These are phyloP conservation scores for Biscutella laevigata DNA, from an alignment of 441 rosid genomes.

Conservation along the genomic window DNA sequence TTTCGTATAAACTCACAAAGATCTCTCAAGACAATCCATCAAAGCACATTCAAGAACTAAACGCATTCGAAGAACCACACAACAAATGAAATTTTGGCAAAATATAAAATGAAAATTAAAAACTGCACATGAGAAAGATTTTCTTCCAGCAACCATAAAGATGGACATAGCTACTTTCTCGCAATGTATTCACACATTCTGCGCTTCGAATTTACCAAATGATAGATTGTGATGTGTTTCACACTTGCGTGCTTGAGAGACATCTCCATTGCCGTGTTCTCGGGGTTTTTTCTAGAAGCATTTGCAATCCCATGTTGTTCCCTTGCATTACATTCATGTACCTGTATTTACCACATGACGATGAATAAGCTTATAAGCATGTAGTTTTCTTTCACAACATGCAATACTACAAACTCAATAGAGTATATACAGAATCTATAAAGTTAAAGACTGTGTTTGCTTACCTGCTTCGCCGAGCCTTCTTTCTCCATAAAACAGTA, in stretches of 20 bases:
- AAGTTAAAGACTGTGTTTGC: constrained; percentile 19
- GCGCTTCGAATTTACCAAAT: constrained; percentile 11
- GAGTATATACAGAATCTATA: too few relatives aligned
- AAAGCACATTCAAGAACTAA: constrained; percentile 18
- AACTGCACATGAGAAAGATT: constrained; percentile 23
- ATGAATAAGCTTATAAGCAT: background rate
- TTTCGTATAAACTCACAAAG: constrained; percentile 8
- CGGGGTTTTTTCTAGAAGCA: constrained; percentile 72
- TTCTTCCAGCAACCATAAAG: constrained; percentile 18
- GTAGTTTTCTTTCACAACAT: background rate
- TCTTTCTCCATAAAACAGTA: constrained; percentile 69
- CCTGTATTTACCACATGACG: constrained; percentile 33
- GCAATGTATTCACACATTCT: constrained; percentile 18
- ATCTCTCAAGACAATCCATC: constrained; percentile 1
- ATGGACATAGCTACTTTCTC: constrained; percentile 19
- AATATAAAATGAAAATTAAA: background rate
- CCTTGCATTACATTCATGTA: constrained; percentile 50
- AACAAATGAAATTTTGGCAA: constrained; percentile 22
- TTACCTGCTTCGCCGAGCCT: constrained; percentile 79
- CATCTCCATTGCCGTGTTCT: constrained; percentile 71
- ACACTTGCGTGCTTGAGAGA: constrained; percentile 63
- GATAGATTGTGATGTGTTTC: constrained; percentile 18
- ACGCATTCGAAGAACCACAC: constrained; percentile 1
- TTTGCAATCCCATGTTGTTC: constrained; percentile 56
- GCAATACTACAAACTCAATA: background rate